Evolutionary conservation across 495 filamentous ascomycete genomes (phyloP).

Genomic region (Poronia punctata): DNA sequence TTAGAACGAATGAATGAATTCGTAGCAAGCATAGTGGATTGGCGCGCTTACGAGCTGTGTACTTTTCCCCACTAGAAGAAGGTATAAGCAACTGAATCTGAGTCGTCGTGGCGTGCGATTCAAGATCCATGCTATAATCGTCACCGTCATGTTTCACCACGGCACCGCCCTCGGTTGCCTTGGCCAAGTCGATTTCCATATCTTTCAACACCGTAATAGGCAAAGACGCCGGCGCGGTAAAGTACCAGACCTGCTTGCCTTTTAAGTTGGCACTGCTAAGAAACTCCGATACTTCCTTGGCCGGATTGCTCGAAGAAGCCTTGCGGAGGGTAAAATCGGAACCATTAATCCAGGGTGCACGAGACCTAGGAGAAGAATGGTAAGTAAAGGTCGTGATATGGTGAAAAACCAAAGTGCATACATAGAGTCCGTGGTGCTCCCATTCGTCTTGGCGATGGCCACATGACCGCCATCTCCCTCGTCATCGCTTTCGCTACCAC

Average conservation of each 20-base stretch:
- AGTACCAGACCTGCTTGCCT: conserved; percentile 47
- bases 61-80: conserved; percentile 32
- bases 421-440: conserved; percentile 8
- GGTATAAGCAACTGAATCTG: conserved; percentile 40
- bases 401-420: conserved; percentile 15
- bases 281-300: conserved; percentile 25
- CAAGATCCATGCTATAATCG: conserved; percentile 31
- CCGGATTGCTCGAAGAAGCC: conserved; percentile 26
- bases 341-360: conserved; percentile 16
- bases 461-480: conserved; percentile 22
- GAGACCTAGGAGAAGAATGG: conserved; percentile 11
- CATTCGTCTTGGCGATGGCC: conserved; percentile 22
- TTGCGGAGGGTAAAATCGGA: conserved; percentile 30
- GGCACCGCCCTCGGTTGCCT: conserved; percentile 26
- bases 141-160: conserved; percentile 35
- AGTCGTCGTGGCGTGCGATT: conserved; percentile 27
- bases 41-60: conserved; percentile 29
- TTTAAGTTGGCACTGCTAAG: conserved; percentile 37
- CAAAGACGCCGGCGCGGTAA: conserved; percentile 40
- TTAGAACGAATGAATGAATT: conserved; percentile 9
- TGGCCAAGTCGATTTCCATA: conserved; percentile 35
- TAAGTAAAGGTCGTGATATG: not conserved
- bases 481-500: conserved; percentile 21
- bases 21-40: not conserved
- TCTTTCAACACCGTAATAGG: conserved; percentile 43